A percentile compares a stretch with the other conserved stretches of the same genome.
These are phyloP conservation scores for Jaapia argillacea DNA, from an alignment of 768 basidiomycete genomes.

Conservation along the genomic window DNA sequence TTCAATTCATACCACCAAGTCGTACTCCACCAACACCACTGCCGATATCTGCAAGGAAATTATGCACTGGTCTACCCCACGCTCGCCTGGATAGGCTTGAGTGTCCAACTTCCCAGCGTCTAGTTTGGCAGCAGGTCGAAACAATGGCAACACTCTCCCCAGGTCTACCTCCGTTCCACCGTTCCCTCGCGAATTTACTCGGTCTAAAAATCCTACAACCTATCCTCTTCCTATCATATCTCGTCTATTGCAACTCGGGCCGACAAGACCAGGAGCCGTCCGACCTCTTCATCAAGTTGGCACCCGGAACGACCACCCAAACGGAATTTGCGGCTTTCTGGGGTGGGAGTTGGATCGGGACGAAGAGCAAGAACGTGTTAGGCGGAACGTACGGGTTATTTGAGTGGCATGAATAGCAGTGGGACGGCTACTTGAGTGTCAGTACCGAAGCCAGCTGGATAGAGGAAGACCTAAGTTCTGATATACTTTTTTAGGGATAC, in stretches of 20 bases:
- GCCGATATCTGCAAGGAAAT: no score
- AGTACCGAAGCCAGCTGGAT: conserved; percentile 29
- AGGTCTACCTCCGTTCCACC: conserved; percentile 76
- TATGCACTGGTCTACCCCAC: no score
- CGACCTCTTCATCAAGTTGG: conserved; percentile 64
- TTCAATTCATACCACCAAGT: no score
- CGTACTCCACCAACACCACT: no score
- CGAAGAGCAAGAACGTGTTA: conserved; percentile 53
- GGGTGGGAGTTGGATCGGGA: conserved; percentile 68
- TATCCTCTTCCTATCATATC: conserved; percentile 57
- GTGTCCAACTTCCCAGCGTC: no score
- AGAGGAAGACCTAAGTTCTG: conserved; percentile 81
- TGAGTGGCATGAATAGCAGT: conserved; percentile 30
- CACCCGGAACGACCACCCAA: conserved; percentile 68
- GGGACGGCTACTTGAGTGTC: conserved; percentile 5
- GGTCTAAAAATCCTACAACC: conserved; percentile 47
- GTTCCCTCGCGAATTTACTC: conserved; percentile 57
- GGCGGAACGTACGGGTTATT: conserved; percentile 55
- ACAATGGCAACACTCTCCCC: conserved; percentile 90
- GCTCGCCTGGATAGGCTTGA: no score
- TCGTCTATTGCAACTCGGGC: conserved; percentile 87
- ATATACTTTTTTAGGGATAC: conserved; percentile 91
- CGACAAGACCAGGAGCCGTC: conserved; percentile 45
- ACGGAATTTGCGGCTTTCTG: conserved; percentile 66
- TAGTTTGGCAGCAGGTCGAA: conserved; percentile 64